Conservation (phyloP, 2,329 filamentous ascomycete genomes). For the Fusarium solani-melongenae region DNA sequence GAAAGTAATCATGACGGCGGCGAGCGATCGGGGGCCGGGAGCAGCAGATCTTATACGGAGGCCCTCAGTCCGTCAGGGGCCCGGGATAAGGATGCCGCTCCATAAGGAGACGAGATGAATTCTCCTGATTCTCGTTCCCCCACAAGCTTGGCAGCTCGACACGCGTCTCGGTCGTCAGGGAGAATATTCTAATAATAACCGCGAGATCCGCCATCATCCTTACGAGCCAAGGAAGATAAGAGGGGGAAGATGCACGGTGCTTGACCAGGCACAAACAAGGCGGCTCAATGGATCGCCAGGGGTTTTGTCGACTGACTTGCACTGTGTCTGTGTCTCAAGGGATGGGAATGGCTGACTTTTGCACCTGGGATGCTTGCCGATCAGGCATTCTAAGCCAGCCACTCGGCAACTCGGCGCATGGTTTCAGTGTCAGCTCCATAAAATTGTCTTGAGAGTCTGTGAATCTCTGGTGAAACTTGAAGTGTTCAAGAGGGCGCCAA, state of each 20-base stretch:
- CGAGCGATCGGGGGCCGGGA: conserved; percentile 2
- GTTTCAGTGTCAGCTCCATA: not conserved
- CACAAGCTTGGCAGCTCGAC: conserved; percentile 22
- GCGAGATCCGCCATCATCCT: conserved; percentile 21
- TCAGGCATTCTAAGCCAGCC: conserved; percentile 8
- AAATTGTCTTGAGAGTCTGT: not conserved
- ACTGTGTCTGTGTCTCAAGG: conserved; percentile 10
- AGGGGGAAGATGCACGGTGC: conserved; percentile 23
- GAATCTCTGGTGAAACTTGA: not conserved
- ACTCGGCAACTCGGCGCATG: not conserved
- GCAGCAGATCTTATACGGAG: conserved; percentile 24
- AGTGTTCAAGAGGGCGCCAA: not conserved
- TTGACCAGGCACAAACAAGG: not conserved
- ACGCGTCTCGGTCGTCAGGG: conserved; percentile 10
- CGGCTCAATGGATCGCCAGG: conserved; percentile 19
- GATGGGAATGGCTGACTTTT: not conserved
- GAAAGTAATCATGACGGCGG: not conserved
- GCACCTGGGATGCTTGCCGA: conserved; percentile 14
- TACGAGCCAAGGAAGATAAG: conserved; percentile 4
- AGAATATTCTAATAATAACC: conserved; percentile 32
- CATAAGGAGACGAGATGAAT: conserved; percentile 10
- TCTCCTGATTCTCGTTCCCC: conserved; percentile 17
- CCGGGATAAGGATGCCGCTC: conserved; percentile 2
- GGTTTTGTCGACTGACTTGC: conserved; percentile 4
- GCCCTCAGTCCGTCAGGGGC: not conserved